Conservation (phyloP, 768 basidiomycete genomes). For the Mycena rebaudengoi region DNA sequence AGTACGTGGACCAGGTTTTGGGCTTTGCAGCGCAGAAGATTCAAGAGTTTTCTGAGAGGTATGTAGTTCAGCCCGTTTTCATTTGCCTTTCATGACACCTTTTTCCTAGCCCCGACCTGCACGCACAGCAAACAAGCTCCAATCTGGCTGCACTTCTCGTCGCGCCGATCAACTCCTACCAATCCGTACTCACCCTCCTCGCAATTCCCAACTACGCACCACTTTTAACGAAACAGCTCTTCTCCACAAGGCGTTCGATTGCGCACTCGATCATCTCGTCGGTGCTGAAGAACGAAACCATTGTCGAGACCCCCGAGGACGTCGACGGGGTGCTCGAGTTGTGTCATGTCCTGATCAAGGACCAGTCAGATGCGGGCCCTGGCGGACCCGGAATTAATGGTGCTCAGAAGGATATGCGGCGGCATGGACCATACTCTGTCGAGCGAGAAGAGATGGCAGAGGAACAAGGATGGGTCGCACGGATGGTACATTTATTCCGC, state of each 20-base stretch:
- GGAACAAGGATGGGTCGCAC: constrained; percentile 98
- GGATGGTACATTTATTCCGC: constrained; percentile 96
- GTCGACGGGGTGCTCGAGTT: constrained; percentile 93
- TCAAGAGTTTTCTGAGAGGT: constrained; percentile 86
- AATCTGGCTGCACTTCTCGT: constrained; percentile 93
- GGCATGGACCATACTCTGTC: constrained; percentile 65
- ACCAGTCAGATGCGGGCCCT: constrained; percentile 68
- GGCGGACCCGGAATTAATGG: constrained; percentile 40
- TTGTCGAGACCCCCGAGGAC: constrained; percentile 93
- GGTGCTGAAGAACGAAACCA: constrained; percentile 95
- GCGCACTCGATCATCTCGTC: constrained; percentile 95
- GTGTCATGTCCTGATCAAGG: constrained; percentile 91
- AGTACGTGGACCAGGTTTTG: constrained; percentile 97
- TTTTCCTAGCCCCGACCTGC: constrained; percentile 78
- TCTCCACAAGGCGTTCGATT: constrained; percentile 89
- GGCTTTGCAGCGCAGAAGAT: constrained; percentile 89
- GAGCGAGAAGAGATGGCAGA: constrained; percentile 95
- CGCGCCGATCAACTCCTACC: constrained; percentile 95
- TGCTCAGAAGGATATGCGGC: constrained; percentile 54
- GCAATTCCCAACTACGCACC: constrained; percentile 91
- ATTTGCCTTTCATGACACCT: neutral
- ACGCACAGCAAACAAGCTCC: constrained; percentile 84
- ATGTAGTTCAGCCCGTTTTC: constrained; percentile 9
- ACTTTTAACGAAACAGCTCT: constrained; percentile 86
- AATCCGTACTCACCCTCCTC: constrained; percentile 95